A percentile compares a stretch with the other conserved stretches of the same genome.
Conservation (phyloP, 2,329 filamentous ascomycete genomes). For the Dothistroma septosporum region DNA sequence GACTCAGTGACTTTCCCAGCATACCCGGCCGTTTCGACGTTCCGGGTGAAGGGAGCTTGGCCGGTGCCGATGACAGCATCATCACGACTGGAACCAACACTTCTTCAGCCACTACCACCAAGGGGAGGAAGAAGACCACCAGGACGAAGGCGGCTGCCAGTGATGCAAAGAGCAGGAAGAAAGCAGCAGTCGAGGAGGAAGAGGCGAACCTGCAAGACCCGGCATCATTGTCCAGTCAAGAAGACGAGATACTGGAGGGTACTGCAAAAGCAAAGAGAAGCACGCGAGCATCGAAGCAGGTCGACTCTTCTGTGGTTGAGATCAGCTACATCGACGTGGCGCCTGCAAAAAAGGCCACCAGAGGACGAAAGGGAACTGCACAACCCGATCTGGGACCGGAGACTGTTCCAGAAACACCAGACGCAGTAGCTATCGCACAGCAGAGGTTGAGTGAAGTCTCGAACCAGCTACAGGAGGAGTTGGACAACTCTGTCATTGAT, state of each 20-base stretch:
- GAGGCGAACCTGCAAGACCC: conserved; percentile 15
- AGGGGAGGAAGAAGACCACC: conserved; percentile 32
- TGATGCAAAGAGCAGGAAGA: conserved; percentile 36
- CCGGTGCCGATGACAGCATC: conserved; percentile 55
- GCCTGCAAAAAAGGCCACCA: conserved; percentile 29
- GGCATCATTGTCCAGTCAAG: not conserved
- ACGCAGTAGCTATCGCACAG: conserved; percentile 13
- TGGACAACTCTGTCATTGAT: conserved; percentile 30
- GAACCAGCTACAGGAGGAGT: conserved; percentile 30
- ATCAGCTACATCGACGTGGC: conserved; percentile 23
- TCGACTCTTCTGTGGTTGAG: conserved; percentile 30
- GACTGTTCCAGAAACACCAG: conserved; percentile 15
- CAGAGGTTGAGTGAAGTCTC: conserved; percentile 26
- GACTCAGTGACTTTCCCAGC: conserved; percentile 19
- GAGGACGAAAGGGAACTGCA: conserved; percentile 30
- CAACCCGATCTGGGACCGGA: conserved; percentile 26
- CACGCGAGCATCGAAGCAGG: conserved; percentile 27
- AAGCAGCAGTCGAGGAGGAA: conserved; percentile 15
- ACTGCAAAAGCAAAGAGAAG: conserved; percentile 20
- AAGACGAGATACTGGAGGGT: conserved; percentile 14
- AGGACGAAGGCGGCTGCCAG: conserved; percentile 46
- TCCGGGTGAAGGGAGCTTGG: conserved; percentile 21
- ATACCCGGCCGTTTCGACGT: conserved; percentile 20
- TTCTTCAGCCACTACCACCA: conserved; percentile 29
- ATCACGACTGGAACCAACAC: conserved; percentile 45